Evolutionary conservation across 768 basidiomycete species (phyloP).

Genomic region (Boletus pseudo-olivaceus): DNA sequence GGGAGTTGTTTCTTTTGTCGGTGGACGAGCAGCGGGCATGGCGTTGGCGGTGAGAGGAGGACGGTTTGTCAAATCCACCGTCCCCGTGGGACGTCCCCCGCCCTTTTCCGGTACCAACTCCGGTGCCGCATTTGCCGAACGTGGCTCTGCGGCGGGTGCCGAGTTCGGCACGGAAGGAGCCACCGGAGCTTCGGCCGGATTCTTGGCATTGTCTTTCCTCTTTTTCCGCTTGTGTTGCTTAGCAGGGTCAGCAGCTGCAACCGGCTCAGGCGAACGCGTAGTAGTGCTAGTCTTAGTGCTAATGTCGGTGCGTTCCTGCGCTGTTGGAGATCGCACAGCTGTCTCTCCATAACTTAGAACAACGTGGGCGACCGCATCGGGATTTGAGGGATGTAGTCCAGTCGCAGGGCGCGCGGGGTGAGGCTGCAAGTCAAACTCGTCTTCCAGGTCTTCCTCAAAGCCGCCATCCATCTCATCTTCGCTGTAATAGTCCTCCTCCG

Average conservation of each 20-base stretch:
- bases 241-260: conserved; percentile 10
- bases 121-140: conserved; percentile 31
- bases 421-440: conserved; percentile 29
- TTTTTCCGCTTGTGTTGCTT: conserved; percentile 44
- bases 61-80: conserved; percentile 36
- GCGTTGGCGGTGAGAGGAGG: conserved; percentile 38
- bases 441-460: conserved; percentile 36
- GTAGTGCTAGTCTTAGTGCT: conserved; percentile 30
- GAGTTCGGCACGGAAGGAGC: conserved; percentile 27
- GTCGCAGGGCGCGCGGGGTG: conserved; percentile 21
- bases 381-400: conserved; percentile 14
- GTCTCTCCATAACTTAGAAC: conserved; percentile 40
- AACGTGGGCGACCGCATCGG: conserved; percentile 35
- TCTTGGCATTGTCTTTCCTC: conserved; percentile 32
- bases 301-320: conserved; percentile 13
- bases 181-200: conserved; percentile 24
- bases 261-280: conserved; percentile 22
- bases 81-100: conserved; percentile 29
- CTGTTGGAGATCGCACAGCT: conserved; percentile 12
- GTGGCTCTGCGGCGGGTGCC: conserved; percentile 19
- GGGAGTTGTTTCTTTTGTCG: conserved; percentile 35
- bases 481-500: conserved; percentile 44
- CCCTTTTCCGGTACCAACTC: conserved; percentile 33
- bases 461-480: conserved; percentile 45
- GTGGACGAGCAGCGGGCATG: conserved; percentile 41